Percentiles rank a stretch among this genome's conserved stretches.
Evolutionary conservation across 1,284 basidiomycete genomes (phyloP).

Genomic region (Melanopsichium pennsylvanicum): DNA sequence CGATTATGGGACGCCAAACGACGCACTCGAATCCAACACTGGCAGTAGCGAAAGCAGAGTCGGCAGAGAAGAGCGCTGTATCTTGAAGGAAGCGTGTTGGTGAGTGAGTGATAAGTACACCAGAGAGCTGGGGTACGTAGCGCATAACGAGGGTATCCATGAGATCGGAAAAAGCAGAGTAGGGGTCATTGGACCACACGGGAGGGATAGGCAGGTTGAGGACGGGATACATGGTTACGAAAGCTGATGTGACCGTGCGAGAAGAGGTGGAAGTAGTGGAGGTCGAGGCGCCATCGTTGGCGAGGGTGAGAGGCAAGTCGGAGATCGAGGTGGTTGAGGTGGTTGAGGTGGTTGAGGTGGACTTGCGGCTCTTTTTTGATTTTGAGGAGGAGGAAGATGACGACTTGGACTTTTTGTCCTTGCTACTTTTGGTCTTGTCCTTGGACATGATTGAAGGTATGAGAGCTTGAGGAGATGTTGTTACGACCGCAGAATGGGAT

Average conservation of each 20-base stretch:
- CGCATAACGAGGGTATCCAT: constrained; percentile 65
- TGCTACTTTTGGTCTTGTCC: constrained; percentile 35
- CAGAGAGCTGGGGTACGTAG: constrained; percentile 84
- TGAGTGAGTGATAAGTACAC: constrained; percentile 87
- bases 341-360: too few species aligned
- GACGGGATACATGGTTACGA: constrained; percentile 49
- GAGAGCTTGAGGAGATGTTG: too few species aligned
- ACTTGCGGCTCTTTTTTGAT: constrained; percentile 33
- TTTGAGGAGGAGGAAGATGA: too few species aligned
- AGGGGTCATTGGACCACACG: constrained; percentile 45
- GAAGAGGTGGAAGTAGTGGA: constrained; percentile 1
- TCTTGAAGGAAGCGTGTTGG: constrained; percentile 76
- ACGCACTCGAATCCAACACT: constrained; percentile 81
- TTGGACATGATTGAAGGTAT: too few species aligned
- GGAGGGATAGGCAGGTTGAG: constrained; percentile 61
- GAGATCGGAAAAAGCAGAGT: constrained; percentile 54
- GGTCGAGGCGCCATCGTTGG: not conserved
- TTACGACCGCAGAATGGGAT: too few species aligned
- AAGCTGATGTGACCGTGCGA: constrained; percentile 33
- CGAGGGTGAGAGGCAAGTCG: constrained; percentile 3
- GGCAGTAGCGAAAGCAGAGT: constrained; percentile 85
- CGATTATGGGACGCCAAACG: constrained; percentile 87
- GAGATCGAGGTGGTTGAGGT: not conserved
- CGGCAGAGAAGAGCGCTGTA: constrained; percentile 78
- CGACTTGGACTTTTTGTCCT: constrained; percentile 21